These are phyloP conservation scores for Adansonia rubrostipa DNA, from an alignment of 441 rosid species.

Conservation along the genomic window DNA sequence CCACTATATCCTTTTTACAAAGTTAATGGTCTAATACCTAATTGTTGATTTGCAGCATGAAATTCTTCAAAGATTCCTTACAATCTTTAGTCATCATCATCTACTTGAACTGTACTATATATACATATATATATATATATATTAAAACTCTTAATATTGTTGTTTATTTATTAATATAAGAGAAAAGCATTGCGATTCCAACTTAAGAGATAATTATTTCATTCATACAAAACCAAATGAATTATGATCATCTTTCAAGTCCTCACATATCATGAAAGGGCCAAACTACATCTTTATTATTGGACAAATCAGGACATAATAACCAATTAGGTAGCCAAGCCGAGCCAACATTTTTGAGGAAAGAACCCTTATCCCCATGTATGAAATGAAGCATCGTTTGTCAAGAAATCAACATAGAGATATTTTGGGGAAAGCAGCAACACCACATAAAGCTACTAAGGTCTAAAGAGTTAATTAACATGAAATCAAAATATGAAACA, in stretches of 20 bases:
- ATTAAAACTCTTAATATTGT: neutral
- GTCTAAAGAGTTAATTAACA: neutral
- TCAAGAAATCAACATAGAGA: slow-evolving; percentile 13
- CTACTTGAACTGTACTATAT: neutral
- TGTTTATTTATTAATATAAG: no score
- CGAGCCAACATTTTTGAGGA: no score
- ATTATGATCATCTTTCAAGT: neutral
- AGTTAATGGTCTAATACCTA: neutral
- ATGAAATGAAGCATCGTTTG: neutral
- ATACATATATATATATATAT: no score
- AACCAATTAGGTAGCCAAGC: neutral
- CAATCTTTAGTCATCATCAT: neutral
- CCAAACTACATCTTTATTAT: slow-evolving; percentile 11
- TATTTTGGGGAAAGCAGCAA: slow-evolving; percentile 21
- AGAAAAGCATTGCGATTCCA: no score
- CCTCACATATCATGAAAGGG: neutral
- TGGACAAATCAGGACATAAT: slow-evolving; percentile 1
- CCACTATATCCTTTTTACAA: neutral
- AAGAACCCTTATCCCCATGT: neutral
- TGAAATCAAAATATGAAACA: neutral
- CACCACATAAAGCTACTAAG: neutral
- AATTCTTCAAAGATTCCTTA: neutral
- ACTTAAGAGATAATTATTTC: neutral
- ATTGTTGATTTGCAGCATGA: neutral
- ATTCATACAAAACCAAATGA: neutral